Conservation (phyloP, 1,139 yeast species). For the Pichia norvegensis region DNA sequence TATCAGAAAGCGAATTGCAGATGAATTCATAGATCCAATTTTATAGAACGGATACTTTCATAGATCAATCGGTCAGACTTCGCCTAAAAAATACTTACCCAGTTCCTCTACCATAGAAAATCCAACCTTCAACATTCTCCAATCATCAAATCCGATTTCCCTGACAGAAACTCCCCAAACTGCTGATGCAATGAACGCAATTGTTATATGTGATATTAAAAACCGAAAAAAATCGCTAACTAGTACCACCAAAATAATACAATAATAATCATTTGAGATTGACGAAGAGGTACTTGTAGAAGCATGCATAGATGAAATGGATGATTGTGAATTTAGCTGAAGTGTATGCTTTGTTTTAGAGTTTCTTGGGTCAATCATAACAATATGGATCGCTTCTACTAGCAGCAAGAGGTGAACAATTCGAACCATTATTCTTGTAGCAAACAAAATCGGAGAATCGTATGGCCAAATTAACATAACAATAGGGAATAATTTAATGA, state of each 20-base stretch:
- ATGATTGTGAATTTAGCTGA: not conserved
- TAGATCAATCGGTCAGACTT: conserved; percentile 1
- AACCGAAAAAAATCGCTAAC: conserved; percentile 18
- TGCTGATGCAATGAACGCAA: conserved; percentile 14
- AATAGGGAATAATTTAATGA: conserved; percentile 82
- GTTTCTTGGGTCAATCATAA: conserved; percentile 10
- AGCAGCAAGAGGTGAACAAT: conserved; percentile 25
- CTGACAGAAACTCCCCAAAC: conserved; percentile 16
- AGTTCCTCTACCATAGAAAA: conserved; percentile 18
- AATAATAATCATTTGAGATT: conserved; percentile 22
- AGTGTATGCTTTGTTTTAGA: not conserved
- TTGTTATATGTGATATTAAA: conserved; percentile 13
- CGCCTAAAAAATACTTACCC: conserved; percentile 9
- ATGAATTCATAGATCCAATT: conserved; percentile 25
- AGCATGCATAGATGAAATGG: not conserved
- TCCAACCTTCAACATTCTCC: conserved; percentile 20
- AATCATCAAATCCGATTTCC: conserved; percentile 21
- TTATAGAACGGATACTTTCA: not conserved
- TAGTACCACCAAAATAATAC: conserved; percentile 21
- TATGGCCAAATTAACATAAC: conserved; percentile 95
- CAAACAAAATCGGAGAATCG: conserved; percentile 50
- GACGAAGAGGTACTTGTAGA: not conserved
- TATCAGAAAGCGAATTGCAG: conserved; percentile 37
- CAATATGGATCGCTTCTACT: conserved; percentile 27
- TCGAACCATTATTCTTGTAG: conserved; percentile 26